Percentiles rank a stretch among this genome's conserved stretches.
phyloP scores from a whole-genome alignment of 371 early-diverging fungal genomes.

The Nematocida ironsii region DNA sequence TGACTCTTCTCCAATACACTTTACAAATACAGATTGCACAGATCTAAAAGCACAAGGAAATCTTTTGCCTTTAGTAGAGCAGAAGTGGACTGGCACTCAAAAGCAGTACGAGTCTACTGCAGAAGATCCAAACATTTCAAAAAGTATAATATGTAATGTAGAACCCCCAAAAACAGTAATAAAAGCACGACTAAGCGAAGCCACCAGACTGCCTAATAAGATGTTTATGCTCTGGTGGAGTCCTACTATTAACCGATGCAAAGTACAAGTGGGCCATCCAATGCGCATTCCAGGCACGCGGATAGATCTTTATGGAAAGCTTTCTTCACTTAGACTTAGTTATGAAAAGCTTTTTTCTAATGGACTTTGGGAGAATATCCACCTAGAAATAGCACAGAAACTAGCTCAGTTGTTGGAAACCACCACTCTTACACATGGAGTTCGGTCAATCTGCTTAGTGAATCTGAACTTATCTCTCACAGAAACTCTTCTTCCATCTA shows the following conservation, averaged over 20 bases:
- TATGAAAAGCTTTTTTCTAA: constrained; percentile 96
- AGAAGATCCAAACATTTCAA: neutral
- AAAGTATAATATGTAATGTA: neutral
- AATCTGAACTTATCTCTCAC: neutral
- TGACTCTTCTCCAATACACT: neutral
- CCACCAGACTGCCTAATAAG: constrained; percentile 97
- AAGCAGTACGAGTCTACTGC: neutral
- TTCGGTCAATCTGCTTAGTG: neutral
- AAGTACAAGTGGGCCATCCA: constrained; percentile 98
- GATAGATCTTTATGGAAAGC: constrained; percentile 98
- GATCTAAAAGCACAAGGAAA: neutral
- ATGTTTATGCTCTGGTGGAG: constrained; percentile 99
- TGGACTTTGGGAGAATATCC: constrained; percentile 97
- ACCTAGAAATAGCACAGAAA: constrained; percentile 77
- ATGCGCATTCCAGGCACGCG: constrained; percentile 94
- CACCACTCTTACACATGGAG: constrained; percentile 66
- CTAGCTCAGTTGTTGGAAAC: constrained; percentile 75
- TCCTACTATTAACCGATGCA: constrained; percentile 91
- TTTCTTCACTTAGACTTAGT: constrained; percentile 94
- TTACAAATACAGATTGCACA: neutral
- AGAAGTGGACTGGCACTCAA: neutral
- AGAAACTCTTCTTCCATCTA: neutral
- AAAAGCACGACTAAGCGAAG: constrained; percentile 92
- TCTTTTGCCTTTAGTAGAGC: neutral
- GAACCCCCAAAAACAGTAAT: constrained; percentile 69